These are phyloP conservation scores for Scutellaria minor DNA, from an alignment of 257 asterid species.

Conservation along the genomic window DNA sequence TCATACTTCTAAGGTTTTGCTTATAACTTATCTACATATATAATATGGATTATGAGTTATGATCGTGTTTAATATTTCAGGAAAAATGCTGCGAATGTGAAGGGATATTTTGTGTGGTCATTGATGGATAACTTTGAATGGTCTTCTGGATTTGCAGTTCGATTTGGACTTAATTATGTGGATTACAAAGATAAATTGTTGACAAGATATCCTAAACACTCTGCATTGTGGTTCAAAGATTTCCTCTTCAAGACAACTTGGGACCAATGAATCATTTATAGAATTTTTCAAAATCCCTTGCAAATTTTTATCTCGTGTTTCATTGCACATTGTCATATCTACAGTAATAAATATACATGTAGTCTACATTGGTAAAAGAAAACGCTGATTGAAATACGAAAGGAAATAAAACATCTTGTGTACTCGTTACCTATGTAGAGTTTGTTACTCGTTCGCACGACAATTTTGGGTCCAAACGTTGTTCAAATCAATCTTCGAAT, in stretches of 20 bases:
- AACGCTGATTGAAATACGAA: too few relatives aligned
- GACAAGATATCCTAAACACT: conserved; percentile 50
- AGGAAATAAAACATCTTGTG: too few relatives aligned
- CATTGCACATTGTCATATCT: too few relatives aligned
- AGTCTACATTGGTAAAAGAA: too few relatives aligned
- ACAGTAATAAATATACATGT: too few relatives aligned
- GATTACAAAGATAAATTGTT: conserved; percentile 43
- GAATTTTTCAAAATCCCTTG: too few relatives aligned
- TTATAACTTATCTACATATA: not conserved
- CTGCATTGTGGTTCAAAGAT: conserved; percentile 53
- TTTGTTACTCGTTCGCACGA: too few relatives aligned
- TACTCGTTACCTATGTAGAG: too few relatives aligned
- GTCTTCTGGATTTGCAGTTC: conserved; percentile 49
- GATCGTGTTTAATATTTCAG: conserved; percentile 30
- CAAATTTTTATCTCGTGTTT: too few relatives aligned
- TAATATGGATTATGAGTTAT: not conserved
- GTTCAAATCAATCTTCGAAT: too few relatives aligned
- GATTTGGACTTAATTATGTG: conserved; percentile 54
- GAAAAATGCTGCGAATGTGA: conserved; percentile 49
- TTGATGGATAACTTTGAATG: conserved; percentile 63
- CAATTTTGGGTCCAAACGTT: too few relatives aligned
- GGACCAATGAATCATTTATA: conserved; percentile 18
- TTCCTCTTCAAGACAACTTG: conserved; percentile 27
- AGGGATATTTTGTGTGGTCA: conserved; percentile 63
- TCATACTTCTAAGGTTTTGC: not conserved